Base-by-base conservation (phyloP, 2,329 filamentous ascomycete genomes). In the Lasiodiplodia gonubiensis region DNA sequence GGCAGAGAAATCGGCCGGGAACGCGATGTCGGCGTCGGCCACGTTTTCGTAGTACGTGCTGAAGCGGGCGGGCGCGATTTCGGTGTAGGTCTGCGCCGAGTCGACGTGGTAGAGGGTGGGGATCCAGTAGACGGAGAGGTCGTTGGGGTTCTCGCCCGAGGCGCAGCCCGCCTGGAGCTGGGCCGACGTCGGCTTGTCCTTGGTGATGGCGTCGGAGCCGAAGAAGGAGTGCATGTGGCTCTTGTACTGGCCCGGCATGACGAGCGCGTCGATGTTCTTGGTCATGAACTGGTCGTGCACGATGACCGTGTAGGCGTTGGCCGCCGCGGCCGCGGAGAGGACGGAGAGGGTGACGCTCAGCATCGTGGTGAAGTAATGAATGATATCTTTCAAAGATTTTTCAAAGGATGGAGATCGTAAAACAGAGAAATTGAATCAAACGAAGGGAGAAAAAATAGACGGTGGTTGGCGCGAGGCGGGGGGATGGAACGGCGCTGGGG, bases 201-300 rank as follows among this genome's bases (percentile, higher is more conserved):
- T 74, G 16, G 79, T 80, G 18, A 83, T 75, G 52, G 76, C 77
- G 68, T 83, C 81, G 6, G 80, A 81, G 64, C 81, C 80, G 69
- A 80, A 82, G 74, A 83, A 82, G 6, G 80, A 80, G 72, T 83
- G 80, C 66, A 82, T 72, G 70, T 83, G 81, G 4, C 77, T 79
- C 60, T 77, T 78, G 70, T 80, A 81, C 37, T 74, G 66, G 5
- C 80, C 80, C 0, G 81, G 81, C 54, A 78, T 75, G 49, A 82
- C 79, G 48, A 82, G 79, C 1, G 81, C 79, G 64, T 83, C 81
- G 68, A 83, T 79, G 72, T 82, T 82, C 71, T 82, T 83, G 66
- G 73, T 70, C 79, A 82, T 82, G 70, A 81, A 82, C n/a, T 53
- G 48, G 25, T 68, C 59, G 35, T 70, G 69, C 48, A 57, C 57